Evolutionary conservation across 228 moss, liverwort and hornwort species (phyloP).

Genomic region (Sphagnum fallax): DNA sequence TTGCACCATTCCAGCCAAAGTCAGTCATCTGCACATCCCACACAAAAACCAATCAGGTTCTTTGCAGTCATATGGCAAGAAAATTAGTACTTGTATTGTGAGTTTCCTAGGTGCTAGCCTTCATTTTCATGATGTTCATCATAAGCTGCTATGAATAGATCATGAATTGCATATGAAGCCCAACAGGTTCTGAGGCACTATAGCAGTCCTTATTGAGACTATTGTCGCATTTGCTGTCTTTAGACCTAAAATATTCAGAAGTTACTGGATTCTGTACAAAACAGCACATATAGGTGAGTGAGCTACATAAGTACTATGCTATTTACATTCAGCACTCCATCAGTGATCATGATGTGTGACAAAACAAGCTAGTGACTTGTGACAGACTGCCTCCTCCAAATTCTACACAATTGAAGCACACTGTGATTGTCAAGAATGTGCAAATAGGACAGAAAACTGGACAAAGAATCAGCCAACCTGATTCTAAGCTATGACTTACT

Average conservation of each 20-base stretch:
- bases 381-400: not conserved
- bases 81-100: not conserved
- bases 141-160: no score
- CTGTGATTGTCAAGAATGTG: not conserved
- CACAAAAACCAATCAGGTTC: constrained; percentile 2
- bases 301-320: no score
- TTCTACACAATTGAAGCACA: not conserved
- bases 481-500: constrained; percentile 6
- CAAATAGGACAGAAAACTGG: no score
- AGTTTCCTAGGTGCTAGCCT: not conserved
- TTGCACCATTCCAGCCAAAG: constrained; percentile 76
- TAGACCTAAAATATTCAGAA: no score
- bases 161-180: not conserved
- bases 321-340: no score
- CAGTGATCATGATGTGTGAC: no score
- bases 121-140: not conserved
- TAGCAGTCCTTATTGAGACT: no score
- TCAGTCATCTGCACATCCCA: constrained; percentile 55
- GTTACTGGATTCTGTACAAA: no score
- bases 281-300: no score
- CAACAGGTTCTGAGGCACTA: not conserved
- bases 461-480: not conserved
- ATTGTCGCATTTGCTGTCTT: not conserved
- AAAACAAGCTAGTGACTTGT: no score
- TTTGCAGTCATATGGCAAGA: not conserved